These are phyloP conservation scores for Suhomyces maxii DNA, from an alignment of 1,139 yeast species.

Conservation along the genomic window DNA sequence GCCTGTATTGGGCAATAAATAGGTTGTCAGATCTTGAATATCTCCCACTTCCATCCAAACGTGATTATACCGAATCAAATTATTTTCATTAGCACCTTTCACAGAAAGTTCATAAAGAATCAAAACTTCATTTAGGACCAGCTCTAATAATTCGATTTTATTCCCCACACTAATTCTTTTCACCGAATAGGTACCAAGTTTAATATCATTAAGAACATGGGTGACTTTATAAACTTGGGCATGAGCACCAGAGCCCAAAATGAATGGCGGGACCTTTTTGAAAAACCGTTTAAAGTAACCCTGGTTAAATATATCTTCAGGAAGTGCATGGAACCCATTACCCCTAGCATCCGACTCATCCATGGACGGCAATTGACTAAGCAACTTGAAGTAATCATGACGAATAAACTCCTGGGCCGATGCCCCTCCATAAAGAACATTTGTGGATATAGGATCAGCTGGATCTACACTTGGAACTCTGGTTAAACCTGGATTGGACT, in stretches of 20 bases:
- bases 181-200: constrained; percentile 77
- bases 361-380: constrained; percentile 29
- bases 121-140: constrained; percentile 75
- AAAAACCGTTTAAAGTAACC: constrained; percentile 77
- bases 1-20: constrained; percentile 22
- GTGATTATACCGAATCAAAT: constrained; percentile 81
- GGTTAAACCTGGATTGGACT: constrained; percentile 1
- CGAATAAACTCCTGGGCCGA: constrained; percentile 29
- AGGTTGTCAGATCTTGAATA: constrained; percentile 44
- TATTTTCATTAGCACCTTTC: constrained; percentile 46
- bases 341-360: background rate
- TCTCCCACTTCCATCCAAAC: constrained; percentile 86
- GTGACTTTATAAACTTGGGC: constrained; percentile 84
- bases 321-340: constrained; percentile 20
- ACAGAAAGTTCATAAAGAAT: constrained; percentile 51
- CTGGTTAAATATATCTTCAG: constrained; percentile 56
- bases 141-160: constrained; percentile 63
- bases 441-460: background rate
- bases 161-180: constrained; percentile 85
- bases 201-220: constrained; percentile 69
- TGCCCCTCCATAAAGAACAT: background rate
- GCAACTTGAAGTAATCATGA: constrained; percentile 40
- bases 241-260: constrained; percentile 77
- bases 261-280: constrained; percentile 38
- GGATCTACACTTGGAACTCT: constrained; percentile 1